Percentiles rank a stretch among this genome's conserved stretches.
These are phyloP conservation scores for Daldinia vernicosa DNA, from an alignment of 495 filamentous ascomycete genomes.

Conservation along the genomic window DNA sequence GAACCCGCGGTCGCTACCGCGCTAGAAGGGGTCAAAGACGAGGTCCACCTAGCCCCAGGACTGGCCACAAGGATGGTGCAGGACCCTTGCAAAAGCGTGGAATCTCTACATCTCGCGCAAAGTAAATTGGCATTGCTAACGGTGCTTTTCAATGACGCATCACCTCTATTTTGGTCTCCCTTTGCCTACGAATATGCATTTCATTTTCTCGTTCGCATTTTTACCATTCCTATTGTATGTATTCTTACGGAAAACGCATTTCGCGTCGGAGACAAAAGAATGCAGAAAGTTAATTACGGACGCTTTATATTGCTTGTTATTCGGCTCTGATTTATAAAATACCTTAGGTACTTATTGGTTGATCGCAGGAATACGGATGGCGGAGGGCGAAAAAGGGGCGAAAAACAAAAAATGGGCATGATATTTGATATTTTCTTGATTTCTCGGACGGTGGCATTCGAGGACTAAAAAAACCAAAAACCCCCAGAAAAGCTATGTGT, in stretches of 20 bases:
- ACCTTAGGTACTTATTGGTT: not conserved
- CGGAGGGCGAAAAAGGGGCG: not conserved
- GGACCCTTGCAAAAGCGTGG: constrained; percentile 21
- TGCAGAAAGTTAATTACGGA: constrained; percentile 2
- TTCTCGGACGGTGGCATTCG: constrained; percentile 16
- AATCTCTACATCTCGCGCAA: constrained; percentile 12
- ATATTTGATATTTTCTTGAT: not conserved
- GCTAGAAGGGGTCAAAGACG: constrained; percentile 36
- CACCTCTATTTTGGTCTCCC: constrained; percentile 12
- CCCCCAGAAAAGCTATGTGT: constrained; percentile 15
- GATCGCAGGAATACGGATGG: not conserved
- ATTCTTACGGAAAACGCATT: constrained; percentile 1
- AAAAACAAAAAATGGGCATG: constrained; percentile 12
- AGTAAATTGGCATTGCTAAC: constrained; percentile 10
- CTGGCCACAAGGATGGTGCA: constrained; percentile 15
- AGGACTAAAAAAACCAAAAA: constrained; percentile 21
- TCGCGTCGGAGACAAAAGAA: constrained; percentile 12
- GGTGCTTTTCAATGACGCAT: not conserved
- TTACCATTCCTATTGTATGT: not conserved
- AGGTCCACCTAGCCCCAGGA: constrained; percentile 29
- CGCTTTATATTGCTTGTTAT: constrained; percentile 18
- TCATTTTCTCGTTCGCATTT: constrained; percentile 11
- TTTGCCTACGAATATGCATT: constrained; percentile 6
- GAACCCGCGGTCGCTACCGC: constrained; percentile 43
- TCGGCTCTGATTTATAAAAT: constrained; percentile 15